These are phyloP conservation scores for Yarrowia osloensis DNA, from an alignment of 805 yeast species.

Conservation along the genomic window DNA sequence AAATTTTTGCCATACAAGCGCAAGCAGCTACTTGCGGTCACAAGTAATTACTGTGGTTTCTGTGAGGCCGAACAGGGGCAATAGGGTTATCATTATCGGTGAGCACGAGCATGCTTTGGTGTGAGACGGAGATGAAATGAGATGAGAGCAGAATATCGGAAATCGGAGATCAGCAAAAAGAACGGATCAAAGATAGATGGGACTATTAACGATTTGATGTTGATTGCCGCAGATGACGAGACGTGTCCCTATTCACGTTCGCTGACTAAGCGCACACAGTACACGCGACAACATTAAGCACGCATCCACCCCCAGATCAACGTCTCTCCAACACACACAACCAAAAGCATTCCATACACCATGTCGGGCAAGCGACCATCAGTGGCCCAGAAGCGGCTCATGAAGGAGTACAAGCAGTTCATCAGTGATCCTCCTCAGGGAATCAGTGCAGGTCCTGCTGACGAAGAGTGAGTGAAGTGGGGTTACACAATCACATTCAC, in stretches of 20 bases:
- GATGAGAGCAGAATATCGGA: not conserved
- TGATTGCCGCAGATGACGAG: too few relatives aligned
- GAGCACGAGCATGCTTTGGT: not conserved
- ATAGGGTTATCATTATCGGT: not conserved
- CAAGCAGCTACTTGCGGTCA: not conserved
- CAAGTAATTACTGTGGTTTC: not conserved
- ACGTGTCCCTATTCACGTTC: too few relatives aligned
- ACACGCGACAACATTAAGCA: constrained; percentile 27
- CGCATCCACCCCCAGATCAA: constrained; percentile 29
- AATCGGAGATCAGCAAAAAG: too few relatives aligned
- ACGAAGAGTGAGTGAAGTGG: constrained; percentile 52
- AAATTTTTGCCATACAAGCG: not conserved
- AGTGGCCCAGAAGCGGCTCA: constrained; percentile 50
- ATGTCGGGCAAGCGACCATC: constrained; percentile 30
- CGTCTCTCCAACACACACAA: not conserved
- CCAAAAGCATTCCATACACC: not conserved
- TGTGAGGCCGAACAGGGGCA: not conserved
- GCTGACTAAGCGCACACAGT: not conserved
- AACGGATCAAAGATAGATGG: too few relatives aligned
- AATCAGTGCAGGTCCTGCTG: constrained; percentile 85
- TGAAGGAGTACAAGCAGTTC: constrained; percentile 87
- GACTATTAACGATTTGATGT: too few relatives aligned
- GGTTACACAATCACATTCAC: not conserved
- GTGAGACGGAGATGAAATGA: not conserved
- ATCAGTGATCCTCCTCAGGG: constrained; percentile 91